Evolutionary conservation across 306 rosid genomes (phyloP).

Genomic region (Glycine tomentella): DNA sequence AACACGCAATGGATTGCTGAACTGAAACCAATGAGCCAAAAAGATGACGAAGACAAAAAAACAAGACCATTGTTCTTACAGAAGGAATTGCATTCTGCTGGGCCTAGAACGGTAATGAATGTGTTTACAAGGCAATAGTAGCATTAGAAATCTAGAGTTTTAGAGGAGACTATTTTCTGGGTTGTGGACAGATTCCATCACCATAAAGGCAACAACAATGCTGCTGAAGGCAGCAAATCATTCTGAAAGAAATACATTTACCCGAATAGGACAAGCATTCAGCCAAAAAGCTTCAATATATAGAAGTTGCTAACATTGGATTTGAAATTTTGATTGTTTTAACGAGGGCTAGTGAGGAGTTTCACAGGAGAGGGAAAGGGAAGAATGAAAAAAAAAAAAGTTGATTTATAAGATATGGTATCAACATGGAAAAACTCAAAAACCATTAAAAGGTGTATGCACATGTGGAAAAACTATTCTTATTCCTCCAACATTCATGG

Average conservation of each 20-base stretch:
- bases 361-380: background rate
- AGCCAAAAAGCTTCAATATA: background rate
- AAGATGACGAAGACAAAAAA: constrained; percentile 14
- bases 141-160: background rate
- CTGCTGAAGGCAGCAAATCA: constrained; percentile 26
- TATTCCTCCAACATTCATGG: too few relatives aligned
- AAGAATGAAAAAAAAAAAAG: background rate
- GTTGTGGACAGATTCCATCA: constrained; percentile 9
- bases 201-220: background rate
- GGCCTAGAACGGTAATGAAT: background rate
- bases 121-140: constrained; percentile 1
- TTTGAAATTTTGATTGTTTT: background rate
- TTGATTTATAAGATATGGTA: too few relatives aligned
- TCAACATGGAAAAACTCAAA: too few relatives aligned
- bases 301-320: constrained; percentile 10
- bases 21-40: constrained; percentile 30
- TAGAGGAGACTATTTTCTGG: constrained; percentile 27
- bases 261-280: constrained; percentile 13
- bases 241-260: background rate
- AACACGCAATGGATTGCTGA: background rate
- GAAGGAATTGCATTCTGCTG: constrained; percentile 8
- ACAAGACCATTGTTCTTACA: constrained; percentile 9
- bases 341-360: background rate
- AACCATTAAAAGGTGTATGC: too few relatives aligned
- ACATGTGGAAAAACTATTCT: too few relatives aligned